phyloP scores from a whole-genome alignment of 805 yeast species.

The Wickerhamiella brachini region DNA sequence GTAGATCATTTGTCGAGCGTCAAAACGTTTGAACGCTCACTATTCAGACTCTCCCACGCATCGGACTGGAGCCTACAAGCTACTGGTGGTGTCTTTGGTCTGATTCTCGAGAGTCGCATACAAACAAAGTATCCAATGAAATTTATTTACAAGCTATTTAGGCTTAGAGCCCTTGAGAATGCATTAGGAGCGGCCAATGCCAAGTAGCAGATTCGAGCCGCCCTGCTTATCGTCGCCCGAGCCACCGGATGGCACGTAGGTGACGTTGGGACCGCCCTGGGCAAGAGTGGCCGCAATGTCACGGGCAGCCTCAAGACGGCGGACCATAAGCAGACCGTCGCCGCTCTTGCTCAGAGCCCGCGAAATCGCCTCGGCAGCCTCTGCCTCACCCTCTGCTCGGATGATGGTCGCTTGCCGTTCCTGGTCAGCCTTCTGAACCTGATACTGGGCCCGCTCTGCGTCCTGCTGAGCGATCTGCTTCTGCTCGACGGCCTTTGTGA shows the following conservation, averaged over 20 bases:
- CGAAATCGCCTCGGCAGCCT: constrained; percentile 89
- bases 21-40: too few relatives aligned
- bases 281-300: constrained; percentile 88
- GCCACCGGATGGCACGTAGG: constrained; percentile 61
- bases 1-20: too few relatives aligned
- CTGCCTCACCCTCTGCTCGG: constrained; percentile 99
- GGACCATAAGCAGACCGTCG: constrained; percentile 82
- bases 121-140: too few relatives aligned
- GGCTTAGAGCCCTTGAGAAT: not conserved
- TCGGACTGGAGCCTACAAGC: too few relatives aligned
- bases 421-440: constrained; percentile 94
- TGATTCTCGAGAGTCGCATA: too few relatives aligned
- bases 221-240: constrained; percentile 18
- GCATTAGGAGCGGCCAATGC: constrained; percentile 19
- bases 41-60: too few relatives aligned
- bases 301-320: constrained; percentile 93
- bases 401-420: constrained; percentile 90
- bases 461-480: constrained; percentile 99
- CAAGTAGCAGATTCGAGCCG: constrained; percentile 22
- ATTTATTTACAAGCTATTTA: not conserved
- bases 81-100: too few relatives aligned
- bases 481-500: constrained; percentile 96
- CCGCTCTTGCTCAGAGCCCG: constrained; percentile 89
- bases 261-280: constrained; percentile 57
- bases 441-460: constrained; percentile 88